phyloP scores from a whole-genome alignment of 2,329 filamentous ascomycete species.

The Verticillium nonalfalfae region DNA sequence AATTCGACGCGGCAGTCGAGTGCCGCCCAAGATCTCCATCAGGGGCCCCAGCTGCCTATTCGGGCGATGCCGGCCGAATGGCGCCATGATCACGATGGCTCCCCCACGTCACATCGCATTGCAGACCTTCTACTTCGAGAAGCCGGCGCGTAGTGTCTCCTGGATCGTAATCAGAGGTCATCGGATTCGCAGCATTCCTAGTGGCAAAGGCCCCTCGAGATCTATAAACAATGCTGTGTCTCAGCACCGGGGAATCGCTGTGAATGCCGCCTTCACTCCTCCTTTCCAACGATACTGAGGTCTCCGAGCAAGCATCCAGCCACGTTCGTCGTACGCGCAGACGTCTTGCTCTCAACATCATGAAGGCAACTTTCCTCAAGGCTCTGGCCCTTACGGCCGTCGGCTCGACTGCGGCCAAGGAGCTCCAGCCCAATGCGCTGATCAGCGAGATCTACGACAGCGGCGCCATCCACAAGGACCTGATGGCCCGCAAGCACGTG shows the following conservation, averaged over 20 bases:
- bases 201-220: neutral
- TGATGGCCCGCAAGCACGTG: neutral
- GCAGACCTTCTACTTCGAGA: neutral
- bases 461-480: neutral
- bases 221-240: neutral
- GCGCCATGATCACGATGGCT: neutral
- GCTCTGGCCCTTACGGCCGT: neutral
- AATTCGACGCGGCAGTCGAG: neutral
- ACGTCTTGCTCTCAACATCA: neutral
- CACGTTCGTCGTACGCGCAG: neutral
- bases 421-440: neutral
- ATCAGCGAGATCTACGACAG: neutral
- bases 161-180: neutral
- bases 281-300: neutral
- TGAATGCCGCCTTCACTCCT: neutral
- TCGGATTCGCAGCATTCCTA: neutral
- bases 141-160: neutral
- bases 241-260: neutral
- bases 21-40: neutral
- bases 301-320: neutral
- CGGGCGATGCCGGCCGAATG: neutral
- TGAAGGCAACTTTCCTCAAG: neutral
- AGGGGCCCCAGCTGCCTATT: neutral
- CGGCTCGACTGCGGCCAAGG: neutral
- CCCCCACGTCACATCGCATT: neutral